These are phyloP conservation scores for Posidonia oceanica DNA, from an alignment of 116 monocot genomes.

Conservation along the genomic window DNA sequence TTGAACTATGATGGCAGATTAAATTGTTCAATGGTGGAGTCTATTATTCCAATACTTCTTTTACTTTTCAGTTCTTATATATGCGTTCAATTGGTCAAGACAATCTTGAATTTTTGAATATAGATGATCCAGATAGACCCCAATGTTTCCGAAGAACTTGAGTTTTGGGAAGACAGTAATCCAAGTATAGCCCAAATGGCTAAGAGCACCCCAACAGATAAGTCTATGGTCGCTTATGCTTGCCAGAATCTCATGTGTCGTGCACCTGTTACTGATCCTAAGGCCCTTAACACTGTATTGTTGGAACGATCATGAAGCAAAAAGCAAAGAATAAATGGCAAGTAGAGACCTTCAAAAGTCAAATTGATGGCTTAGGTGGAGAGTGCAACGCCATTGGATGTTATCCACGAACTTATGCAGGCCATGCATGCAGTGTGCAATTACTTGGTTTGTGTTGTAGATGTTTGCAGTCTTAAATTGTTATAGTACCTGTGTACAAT, in stretches of 20 bases:
- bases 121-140: constrained; percentile 86
- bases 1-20: too few species aligned
- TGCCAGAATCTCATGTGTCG: constrained; percentile 72
- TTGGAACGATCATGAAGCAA: background rate
- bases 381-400: too few species aligned
- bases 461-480: too few species aligned
- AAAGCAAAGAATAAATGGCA: too few species aligned
- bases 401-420: too few species aligned
- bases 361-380: too few species aligned
- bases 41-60: background rate
- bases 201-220: constrained; percentile 22
- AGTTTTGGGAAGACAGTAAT: constrained; percentile 66
- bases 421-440: too few species aligned
- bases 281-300: constrained; percentile 26
- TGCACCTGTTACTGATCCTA: constrained; percentile 42
- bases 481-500: too few species aligned
- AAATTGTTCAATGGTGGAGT: too few species aligned
- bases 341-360: too few species aligned
- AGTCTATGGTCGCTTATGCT: constrained; percentile 38
- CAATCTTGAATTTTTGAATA: background rate
- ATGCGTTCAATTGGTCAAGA: background rate
- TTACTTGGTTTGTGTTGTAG: too few species aligned
- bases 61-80: background rate
- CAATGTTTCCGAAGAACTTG: constrained; percentile 43
- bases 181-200: constrained; percentile 54